Evolutionary conservation across 495 filamentous ascomycete species (phyloP).

Genomic region (Lasiosphaeria ovina): DNA sequence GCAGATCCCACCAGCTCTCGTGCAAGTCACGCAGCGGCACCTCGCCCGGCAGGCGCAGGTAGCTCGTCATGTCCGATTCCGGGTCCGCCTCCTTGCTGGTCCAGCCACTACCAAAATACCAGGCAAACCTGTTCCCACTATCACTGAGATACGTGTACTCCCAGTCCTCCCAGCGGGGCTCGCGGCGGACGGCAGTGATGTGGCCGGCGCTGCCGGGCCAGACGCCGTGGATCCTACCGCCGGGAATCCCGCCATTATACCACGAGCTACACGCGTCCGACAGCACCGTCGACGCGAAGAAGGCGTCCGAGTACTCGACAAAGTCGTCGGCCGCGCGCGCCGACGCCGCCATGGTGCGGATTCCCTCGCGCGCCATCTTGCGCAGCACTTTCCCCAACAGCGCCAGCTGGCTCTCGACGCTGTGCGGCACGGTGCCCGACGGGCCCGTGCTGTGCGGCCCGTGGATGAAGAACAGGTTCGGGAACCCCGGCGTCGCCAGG

Average conservation of each 20-base stretch:
- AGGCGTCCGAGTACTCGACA: slow-evolving; percentile 58
- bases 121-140: slow-evolving; percentile 41
- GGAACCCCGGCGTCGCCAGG: slow-evolving; percentile 59
- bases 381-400: slow-evolving; percentile 63
- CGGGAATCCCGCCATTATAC: slow-evolving; percentile 63
- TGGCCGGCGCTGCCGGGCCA: slow-evolving; percentile 66
- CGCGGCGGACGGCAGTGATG: slow-evolving; percentile 52
- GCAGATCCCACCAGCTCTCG: slow-evolving; percentile 44
- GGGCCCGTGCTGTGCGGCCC: slow-evolving; percentile 56
- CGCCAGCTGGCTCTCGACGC: slow-evolving; percentile 55
- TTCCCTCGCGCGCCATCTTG: slow-evolving; percentile 61
- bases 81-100: slow-evolving; percentile 41
- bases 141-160: slow-evolving; percentile 57
- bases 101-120: slow-evolving; percentile 47
- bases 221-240: slow-evolving; percentile 57
- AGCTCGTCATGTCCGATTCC: slow-evolving; percentile 38
- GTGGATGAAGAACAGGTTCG: slow-evolving; percentile 61
- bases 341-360: slow-evolving; percentile 56
- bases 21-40: slow-evolving; percentile 40
- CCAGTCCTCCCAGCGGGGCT: slow-evolving; percentile 72
- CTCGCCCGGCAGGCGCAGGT: slow-evolving; percentile 34
- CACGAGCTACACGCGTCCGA: slow-evolving; percentile 65
- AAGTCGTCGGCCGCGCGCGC: slow-evolving; percentile 60
- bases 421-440: slow-evolving; percentile 52
- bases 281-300: slow-evolving; percentile 61